These are phyloP conservation scores for Umbilicus rupestris DNA, from an alignment of 164 flowering plant species.

Conservation along the genomic window DNA sequence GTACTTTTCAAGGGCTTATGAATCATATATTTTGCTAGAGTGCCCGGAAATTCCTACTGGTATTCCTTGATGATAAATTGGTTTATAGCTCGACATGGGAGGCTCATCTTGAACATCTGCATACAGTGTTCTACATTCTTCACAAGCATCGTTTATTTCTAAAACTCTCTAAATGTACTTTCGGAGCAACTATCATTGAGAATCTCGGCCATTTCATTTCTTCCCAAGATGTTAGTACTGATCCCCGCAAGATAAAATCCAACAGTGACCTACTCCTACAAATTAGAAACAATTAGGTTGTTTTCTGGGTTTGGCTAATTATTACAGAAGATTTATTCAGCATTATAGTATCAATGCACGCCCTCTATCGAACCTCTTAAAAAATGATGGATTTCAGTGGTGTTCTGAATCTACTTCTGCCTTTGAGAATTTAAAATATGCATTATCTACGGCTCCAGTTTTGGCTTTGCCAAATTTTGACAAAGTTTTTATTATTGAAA, in stretches of 20 bases:
- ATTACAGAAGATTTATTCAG: slow-evolving; percentile 10
- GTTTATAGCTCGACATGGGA: not conserved
- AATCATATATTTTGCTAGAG: not conserved
- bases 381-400: slow-evolving; percentile 7
- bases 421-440: not conserved
- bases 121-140: not conserved
- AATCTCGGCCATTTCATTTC: not conserved
- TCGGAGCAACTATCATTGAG: not conserved
- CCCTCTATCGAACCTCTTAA: slow-evolving; percentile 6
- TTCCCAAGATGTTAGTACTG: not conserved
- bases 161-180: not conserved
- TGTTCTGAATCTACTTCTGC: not conserved
- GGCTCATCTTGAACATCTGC: not conserved
- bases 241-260: not conserved
- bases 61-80: slow-evolving; percentile 9
- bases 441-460: slow-evolving; percentile 3
- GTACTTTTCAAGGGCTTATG: slow-evolving; percentile 11
- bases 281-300: slow-evolving; percentile 4
- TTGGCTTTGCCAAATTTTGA: slow-evolving; percentile 6
- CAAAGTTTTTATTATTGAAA: slow-evolving; percentile 4
- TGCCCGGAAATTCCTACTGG: slow-evolving; percentile 6
- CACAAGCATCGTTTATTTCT: not conserved
- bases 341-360: not conserved
- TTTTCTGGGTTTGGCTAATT: slow-evolving; percentile 12
- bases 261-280: not conserved